Evolutionary conservation across 768 basidiomycete genomes (phyloP), one percentile per base, ranked within the genome.

Genomic region (Hericium coralloides): DNA sequence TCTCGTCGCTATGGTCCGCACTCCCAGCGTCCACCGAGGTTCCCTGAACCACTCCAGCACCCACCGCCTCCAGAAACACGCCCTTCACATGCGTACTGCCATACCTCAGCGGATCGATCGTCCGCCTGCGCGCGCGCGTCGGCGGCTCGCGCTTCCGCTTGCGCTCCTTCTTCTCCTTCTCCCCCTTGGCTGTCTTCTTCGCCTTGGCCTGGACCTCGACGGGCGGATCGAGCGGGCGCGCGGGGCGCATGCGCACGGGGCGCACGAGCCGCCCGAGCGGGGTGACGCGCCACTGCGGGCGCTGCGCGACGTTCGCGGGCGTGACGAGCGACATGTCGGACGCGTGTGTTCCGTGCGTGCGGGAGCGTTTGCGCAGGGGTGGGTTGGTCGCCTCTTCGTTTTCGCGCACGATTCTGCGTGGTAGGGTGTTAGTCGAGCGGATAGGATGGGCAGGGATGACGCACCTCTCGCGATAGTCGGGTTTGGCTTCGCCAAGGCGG

Each of bases 401-500:
- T 64, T 79, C 77, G 39, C 66, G 62, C 9, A 65, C 65, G 20
- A 75, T 64, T 55, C 75, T 78, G 38, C 1, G 15, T 3, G 18
- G 20, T 1, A 36, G 49, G 39, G 56, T 23, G 38, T 14, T 15
- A 31, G 8, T 37, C 61, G 58, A 8, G 31, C 31, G 31, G 31
- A 8, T 8, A 31, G 31, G 5, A 6, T 31, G 31, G 10, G 31
- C 31, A 31, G 31, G 31, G 26, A 18, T 45, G 12, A 62, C 74
- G 38, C 52, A 87, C 90, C 82, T 76, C 65, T 85, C 82, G 2
- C 68, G 68, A 63, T 76, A 92, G 66, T 91, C 84, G 1, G 84
- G 85, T 59, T 82, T 87, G n/a, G 91, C 90, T 62, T 92, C 89
- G 9, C 89, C 89, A 38, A 93, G 79, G 17, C 89, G 79, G 36